Conservation (phyloP, 352 stramenopile species). For the Phytophthora hybrid region DNA sequence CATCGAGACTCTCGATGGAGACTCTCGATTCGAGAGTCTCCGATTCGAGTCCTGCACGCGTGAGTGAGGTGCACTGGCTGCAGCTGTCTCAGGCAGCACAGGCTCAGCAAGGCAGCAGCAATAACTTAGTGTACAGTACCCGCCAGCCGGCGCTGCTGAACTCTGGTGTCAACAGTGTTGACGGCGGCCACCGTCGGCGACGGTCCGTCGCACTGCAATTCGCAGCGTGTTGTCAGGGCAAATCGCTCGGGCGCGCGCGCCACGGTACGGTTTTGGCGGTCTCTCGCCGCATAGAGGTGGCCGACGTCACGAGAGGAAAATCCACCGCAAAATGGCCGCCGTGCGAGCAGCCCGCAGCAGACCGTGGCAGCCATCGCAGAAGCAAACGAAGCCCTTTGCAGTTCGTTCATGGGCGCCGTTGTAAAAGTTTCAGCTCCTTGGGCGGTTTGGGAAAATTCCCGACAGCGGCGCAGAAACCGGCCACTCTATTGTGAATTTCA, state of each 20-base stretch:
- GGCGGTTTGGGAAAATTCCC: background rate
- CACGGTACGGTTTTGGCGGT: constrained; percentile 16
- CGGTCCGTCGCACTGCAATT: too few relatives aligned
- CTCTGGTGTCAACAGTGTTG: background rate
- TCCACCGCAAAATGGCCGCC: constrained; percentile 8
- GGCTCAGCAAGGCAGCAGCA: background rate
- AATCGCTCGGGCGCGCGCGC: constrained; percentile 4
- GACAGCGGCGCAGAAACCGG: background rate
- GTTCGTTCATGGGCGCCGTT: background rate
- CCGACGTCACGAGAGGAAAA: constrained; percentile 14
- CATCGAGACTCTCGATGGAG: too few relatives aligned
- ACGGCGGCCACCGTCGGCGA: background rate
- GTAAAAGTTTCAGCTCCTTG: background rate
- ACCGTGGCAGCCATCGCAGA: background rate
- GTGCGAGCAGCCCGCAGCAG: too few relatives aligned
- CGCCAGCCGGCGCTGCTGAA: background rate
- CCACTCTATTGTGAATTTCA: background rate
- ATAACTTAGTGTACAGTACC: background rate
- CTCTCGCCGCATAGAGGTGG: constrained; percentile 16
- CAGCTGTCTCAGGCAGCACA: background rate
- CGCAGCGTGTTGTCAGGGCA: constrained; percentile 1
- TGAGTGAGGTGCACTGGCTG: background rate
- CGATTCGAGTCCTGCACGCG: too few relatives aligned
- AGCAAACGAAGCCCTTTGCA: background rate
- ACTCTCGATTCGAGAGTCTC: too few relatives aligned